Conservation (phyloP, 768 basidiomycete genomes). For the Collybia sordida region DNA sequence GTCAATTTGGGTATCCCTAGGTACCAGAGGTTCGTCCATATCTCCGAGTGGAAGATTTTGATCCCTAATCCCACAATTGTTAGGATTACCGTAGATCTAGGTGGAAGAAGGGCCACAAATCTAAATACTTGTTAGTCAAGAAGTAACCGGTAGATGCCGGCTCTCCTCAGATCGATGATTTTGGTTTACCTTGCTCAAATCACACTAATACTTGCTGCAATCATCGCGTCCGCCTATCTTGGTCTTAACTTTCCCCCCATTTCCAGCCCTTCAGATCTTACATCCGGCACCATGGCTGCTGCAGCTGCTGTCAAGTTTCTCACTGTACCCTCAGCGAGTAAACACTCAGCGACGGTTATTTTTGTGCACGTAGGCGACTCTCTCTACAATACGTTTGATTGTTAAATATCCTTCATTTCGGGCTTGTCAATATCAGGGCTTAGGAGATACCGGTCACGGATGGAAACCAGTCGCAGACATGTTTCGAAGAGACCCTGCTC, state of each 20-base stretch:
- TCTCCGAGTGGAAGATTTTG: neutral
- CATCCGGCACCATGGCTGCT: slow-evolving; percentile 27
- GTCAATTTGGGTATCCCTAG: too few species aligned
- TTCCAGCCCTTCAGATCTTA: slow-evolving; percentile 12
- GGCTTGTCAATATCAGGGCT: slow-evolving; percentile 45
- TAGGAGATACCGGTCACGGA: slow-evolving; percentile 74
- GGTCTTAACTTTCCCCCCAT: slow-evolving; percentile 12
- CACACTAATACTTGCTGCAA: slow-evolving; percentile 17
- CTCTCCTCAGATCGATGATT: slow-evolving; percentile 38
- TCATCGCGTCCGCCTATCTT: slow-evolving; percentile 21
- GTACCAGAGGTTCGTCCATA: neutral
- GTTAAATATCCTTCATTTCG: slow-evolving; percentile 1
- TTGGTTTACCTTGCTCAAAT: slow-evolving; percentile 22
- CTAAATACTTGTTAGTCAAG: slow-evolving; percentile 1
- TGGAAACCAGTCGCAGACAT: slow-evolving; percentile 77
- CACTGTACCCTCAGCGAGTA: slow-evolving; percentile 50
- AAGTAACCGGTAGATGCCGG: slow-evolving; percentile 44
- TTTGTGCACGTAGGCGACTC: slow-evolving; percentile 75
- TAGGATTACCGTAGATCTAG: neutral
- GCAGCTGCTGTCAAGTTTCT: slow-evolving; percentile 44
- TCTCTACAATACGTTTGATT: slow-evolving; percentile 1
- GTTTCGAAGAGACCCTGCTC: slow-evolving; percentile 50
- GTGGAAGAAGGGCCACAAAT: slow-evolving; percentile 5
- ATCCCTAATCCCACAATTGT: neutral
- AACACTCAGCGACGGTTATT: slow-evolving; percentile 85